Percentiles rank a stretch among this genome's conserved stretches.
Evolutionary conservation across 495 filamentous ascomycete genomes (phyloP).

Genomic region (Xylaria flabelliformis): DNA sequence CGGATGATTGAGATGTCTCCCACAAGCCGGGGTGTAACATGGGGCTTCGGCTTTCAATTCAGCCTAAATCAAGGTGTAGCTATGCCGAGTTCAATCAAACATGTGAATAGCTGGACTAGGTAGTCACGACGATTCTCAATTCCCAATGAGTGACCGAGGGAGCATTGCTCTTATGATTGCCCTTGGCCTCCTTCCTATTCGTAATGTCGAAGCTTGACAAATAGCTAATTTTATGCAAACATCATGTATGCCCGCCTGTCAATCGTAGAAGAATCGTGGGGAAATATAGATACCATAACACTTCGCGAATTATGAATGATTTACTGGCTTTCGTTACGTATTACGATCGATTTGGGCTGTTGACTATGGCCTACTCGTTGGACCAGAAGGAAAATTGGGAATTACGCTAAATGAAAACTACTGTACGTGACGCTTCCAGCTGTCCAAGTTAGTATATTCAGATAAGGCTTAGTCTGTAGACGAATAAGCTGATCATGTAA

Average conservation of each 20-base stretch:
- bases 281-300: not conserved
- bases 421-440: not conserved
- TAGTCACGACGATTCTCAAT: not conserved
- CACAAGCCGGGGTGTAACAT: slow-evolving; percentile 3
- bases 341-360: not conserved
- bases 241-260: not conserved
- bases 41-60: not conserved
- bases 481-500: not conserved
- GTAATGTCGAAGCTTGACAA: not conserved
- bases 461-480: not conserved
- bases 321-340: not conserved
- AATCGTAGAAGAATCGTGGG: not conserved
- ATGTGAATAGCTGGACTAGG: slow-evolving; percentile 2
- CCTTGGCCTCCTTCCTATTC: not conserved
- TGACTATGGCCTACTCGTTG: not conserved
- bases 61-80: slow-evolving; percentile 20
- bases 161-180: not conserved
- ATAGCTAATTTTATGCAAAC: not conserved
- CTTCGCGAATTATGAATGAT: not conserved
- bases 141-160: not conserved
- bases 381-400: not conserved
- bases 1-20: slow-evolving; percentile 13
- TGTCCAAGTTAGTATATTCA: not conserved
- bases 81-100: not conserved
- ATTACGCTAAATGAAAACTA: not conserved